Base-by-base conservation (phyloP, 1,284 basidiomycete species). In the Ceratobasidium sp. region DNA sequence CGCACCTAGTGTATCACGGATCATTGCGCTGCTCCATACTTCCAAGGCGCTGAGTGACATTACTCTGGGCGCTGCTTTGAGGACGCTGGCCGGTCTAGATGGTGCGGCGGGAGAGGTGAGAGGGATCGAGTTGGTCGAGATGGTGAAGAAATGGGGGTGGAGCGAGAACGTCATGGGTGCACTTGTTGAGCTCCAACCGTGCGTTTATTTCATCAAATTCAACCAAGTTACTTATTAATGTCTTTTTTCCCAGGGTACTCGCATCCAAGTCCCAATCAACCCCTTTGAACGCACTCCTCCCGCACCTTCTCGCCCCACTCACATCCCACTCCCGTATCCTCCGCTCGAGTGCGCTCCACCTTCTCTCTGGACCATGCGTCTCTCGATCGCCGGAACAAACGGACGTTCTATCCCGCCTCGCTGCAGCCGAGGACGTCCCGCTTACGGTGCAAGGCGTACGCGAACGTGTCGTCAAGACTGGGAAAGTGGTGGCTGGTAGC, bases 371-470 rank as follows among this genome's bases (percentile, higher is more conserved):
- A 20, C 62, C 73, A 13, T 65, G 26, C 40, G 17, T 66, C 12
- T 48, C 64, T 65, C 73, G 62, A 40, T 75, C 62, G 6, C 10
- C 73, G 0, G 46, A 62, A 15, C 73, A 75, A 46, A 66, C 57
- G 40, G 90, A 92, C 44, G 87, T 92, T 0, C 83, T 94, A 76
- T 88, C 89, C 78, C 88, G 89, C 26, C 93, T 92, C 82, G 82
- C 94, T 5, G 89, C 91, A 69, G 91, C 92, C 1, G 95, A 97
- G 82, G 89, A 93, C 77, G 90, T 93, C 0, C 85, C 92, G 0
- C 84, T 96, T 61, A 92, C 94, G 68, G 87, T 94, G 1, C 91
- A 92, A 79, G 93, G 95, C 46, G 92, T 93, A 0, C 89, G 96
- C 33, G 96, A 98, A 81, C 90, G 95, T 50, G 90, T 94, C 0